phyloP scores from a whole-genome alignment of 176 grass and related monocot genomes.

The Zea luxurians region DNA sequence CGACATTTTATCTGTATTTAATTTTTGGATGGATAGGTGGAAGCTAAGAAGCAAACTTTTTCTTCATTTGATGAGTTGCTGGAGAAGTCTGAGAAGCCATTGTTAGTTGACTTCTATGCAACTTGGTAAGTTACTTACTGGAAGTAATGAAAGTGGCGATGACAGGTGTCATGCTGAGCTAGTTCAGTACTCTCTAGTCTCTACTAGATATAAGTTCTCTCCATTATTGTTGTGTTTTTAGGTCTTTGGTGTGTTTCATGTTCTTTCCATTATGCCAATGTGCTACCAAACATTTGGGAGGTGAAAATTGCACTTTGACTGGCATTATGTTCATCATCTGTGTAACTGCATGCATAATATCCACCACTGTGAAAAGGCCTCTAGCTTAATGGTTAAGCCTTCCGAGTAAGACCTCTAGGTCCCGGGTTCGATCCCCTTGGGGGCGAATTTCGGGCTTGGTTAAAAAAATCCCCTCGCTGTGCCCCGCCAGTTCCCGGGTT shows the following conservation, averaged over 20 bases:
- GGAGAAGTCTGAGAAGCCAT: constrained; percentile 80
- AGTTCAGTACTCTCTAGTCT: background rate
- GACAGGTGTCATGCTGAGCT: constrained; percentile 1
- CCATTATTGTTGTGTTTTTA: background rate
- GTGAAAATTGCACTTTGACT: background rate
- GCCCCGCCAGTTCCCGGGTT: too few species aligned
- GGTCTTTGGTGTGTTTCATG: background rate
- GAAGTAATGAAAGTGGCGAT: background rate
- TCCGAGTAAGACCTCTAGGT: too few species aligned
- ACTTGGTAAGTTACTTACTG: constrained; percentile 62
- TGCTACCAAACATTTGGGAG: background rate
- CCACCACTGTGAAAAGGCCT: too few species aligned
- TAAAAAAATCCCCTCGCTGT: too few species aligned
- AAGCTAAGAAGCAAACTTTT: constrained; percentile 82
- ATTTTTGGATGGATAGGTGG: constrained; percentile 51
- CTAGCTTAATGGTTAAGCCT: too few species aligned
- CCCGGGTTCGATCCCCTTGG: too few species aligned
- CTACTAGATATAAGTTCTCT: background rate
- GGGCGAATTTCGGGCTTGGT: too few species aligned
- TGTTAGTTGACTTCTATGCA: constrained; percentile 93
- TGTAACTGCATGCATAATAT: background rate
- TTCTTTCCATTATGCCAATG: constrained; percentile 11
- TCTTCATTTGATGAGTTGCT: constrained; percentile 89
- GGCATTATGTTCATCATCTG: background rate
- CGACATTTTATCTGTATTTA: constrained; percentile 6